These are phyloP conservation scores for Abrus pulchellus DNA, from an alignment of 306 rosid species.

Conservation along the genomic window DNA sequence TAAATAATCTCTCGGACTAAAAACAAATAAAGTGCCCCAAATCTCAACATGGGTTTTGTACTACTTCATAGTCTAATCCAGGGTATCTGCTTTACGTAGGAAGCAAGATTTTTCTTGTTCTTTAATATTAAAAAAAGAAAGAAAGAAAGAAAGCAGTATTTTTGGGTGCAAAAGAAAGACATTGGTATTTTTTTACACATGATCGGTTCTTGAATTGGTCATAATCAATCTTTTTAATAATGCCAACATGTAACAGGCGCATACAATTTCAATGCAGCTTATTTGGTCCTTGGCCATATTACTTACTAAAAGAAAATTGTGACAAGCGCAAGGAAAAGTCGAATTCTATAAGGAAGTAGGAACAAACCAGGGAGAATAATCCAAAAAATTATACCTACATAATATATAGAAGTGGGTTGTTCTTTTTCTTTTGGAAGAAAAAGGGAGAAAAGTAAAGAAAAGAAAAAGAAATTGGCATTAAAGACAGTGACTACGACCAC, in stretches of 20 bases:
- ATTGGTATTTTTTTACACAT: background rate
- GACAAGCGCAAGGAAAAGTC: background rate
- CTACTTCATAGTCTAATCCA: background rate
- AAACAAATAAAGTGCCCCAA: slow-evolving; percentile 13
- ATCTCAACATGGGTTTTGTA: background rate
- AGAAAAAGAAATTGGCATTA: background rate
- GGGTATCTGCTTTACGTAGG: slow-evolving; percentile 51
- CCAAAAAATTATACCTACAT: slow-evolving; percentile 7
- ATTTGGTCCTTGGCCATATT: background rate
- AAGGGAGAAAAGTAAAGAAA: background rate
- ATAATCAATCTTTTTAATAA: background rate
- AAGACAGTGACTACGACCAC: slow-evolving; percentile 10
- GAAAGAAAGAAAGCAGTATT: background rate
- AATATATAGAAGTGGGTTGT: slow-evolving; percentile 4
- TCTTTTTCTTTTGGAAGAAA: slow-evolving; percentile 14
- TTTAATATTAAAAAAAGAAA: background rate
- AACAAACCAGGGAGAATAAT: background rate
- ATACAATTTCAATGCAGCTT: background rate
- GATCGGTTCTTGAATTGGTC: background rate
- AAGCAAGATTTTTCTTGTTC: slow-evolving; percentile 13
- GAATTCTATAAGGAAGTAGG: slow-evolving; percentile 3
- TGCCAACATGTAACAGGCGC: background rate
- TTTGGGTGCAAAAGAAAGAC: background rate
- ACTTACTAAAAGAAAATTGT: background rate
- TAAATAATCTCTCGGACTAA: background rate